phyloP scores from a whole-genome alignment of 805 yeast species.

The Sugiyamaella mastotermitis region DNA sequence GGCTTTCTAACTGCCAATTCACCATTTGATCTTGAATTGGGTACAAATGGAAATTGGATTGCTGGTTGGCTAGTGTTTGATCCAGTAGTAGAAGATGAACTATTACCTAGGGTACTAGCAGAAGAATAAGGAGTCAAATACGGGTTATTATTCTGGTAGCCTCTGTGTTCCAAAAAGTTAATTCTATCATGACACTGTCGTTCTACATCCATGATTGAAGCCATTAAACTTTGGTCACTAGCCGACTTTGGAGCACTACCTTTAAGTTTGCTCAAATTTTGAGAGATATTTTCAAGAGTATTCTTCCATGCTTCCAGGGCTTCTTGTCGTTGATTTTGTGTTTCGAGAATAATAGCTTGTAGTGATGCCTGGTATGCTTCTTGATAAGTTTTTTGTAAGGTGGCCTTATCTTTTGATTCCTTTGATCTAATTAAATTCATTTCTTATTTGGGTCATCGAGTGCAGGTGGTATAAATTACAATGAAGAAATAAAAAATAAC shows the following conservation, averaged over 20 bases:
- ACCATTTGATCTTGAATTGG: too few relatives aligned
- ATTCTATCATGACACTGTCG: slow-evolving; percentile 36
- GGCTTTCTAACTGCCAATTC: too few relatives aligned
- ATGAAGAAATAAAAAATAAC: too few relatives aligned
- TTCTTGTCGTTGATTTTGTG: slow-evolving; percentile 29
- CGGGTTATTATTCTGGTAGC: slow-evolving; percentile 18
- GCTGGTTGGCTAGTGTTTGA: too few relatives aligned
- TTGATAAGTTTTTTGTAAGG: slow-evolving; percentile 34
- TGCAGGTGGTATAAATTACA: too few relatives aligned
- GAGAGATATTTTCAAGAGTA: slow-evolving; percentile 30
- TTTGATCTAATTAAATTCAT: slow-evolving; percentile 20
- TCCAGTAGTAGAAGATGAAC: slow-evolving; percentile 8
- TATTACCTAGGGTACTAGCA: background rate
- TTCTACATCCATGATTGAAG: slow-evolving; percentile 34
- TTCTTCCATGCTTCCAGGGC: slow-evolving; percentile 33
- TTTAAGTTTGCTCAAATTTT: slow-evolving; percentile 28
- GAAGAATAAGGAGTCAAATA: slow-evolving; percentile 19
- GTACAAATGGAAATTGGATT: too few relatives aligned
- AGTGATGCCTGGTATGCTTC: slow-evolving; percentile 37
- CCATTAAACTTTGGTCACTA: slow-evolving; percentile 30
- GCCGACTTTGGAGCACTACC: slow-evolving; percentile 28
- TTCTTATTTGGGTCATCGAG: too few relatives aligned
- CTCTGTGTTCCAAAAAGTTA: slow-evolving; percentile 20
- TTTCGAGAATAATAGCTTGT: slow-evolving; percentile 34
- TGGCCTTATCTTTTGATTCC: slow-evolving; percentile 11